Percentiles rank a stretch among this genome's conserved stretches.
These are phyloP conservation scores for Rhizophagus sp. DNA, from an alignment of 192 early-diverging fungal genomes.

Conservation along the genomic window DNA sequence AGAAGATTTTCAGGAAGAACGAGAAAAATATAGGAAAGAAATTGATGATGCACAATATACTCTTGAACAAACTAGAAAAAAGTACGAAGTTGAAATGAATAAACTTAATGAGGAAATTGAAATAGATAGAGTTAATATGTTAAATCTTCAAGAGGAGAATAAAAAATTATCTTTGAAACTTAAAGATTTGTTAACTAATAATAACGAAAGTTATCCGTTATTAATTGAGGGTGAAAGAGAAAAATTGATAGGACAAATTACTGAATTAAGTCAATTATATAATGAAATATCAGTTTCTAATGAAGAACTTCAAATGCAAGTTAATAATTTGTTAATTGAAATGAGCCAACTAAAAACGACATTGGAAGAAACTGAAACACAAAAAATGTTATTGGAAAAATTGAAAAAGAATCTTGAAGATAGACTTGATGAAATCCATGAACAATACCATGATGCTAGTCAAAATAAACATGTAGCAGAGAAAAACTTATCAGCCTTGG, in stretches of 20 bases:
- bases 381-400: conserved; percentile 64
- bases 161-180: conserved; percentile 66
- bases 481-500: conserved; percentile 65
- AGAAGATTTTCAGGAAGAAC: conserved; percentile 68
- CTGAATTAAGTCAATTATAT: conserved; percentile 68
- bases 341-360: conserved; percentile 58
- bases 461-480: conserved; percentile 72
- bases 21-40: conserved; percentile 73
- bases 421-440: conserved; percentile 72
- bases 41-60: conserved; percentile 72
- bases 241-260: conserved; percentile 67
- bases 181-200: conserved; percentile 56
- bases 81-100: conserved; percentile 86
- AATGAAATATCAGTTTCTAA: conserved; percentile 59
- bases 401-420: conserved; percentile 71
- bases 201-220: neutral
- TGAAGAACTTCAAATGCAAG: conserved; percentile 66
- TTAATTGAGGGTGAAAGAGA: conserved; percentile 79
- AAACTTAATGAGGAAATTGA: conserved; percentile 80
- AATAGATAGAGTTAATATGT: conserved; percentile 60
- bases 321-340: conserved; percentile 50
- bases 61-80: conserved; percentile 73
- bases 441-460: conserved; percentile 66
- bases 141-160: conserved; percentile 72
- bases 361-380: conserved; percentile 72